These are phyloP conservation scores for Allium sativum DNA, from an alignment of 106 monocot species.

Conservation along the genomic window DNA sequence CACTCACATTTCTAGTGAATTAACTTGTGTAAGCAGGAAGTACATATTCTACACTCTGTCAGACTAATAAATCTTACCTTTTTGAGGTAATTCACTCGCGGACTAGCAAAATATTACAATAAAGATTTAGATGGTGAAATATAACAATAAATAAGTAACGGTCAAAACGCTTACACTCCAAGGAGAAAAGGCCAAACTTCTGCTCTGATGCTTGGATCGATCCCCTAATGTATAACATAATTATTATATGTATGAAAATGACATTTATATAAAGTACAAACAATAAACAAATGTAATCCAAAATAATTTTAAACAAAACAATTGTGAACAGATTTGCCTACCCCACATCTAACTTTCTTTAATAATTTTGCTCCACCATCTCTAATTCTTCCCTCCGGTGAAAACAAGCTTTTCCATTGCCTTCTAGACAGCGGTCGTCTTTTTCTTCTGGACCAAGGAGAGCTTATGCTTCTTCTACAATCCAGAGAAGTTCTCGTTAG, in stretches of 20 bases:
- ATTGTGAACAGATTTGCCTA: slow-evolving; percentile 15
- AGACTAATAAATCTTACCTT: too few species aligned
- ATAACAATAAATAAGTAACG: neutral
- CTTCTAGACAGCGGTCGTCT: slow-evolving; percentile 38
- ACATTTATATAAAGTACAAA: slow-evolving; percentile 1
- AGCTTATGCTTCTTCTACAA: slow-evolving; percentile 50
- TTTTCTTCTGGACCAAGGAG: slow-evolving; percentile 81
- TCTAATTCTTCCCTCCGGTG: slow-evolving; percentile 54
- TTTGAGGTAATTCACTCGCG: too few species aligned
- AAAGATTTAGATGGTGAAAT: too few species aligned
- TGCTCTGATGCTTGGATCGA: slow-evolving; percentile 75
- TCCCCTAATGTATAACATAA: slow-evolving; percentile 45
- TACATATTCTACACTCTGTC: too few species aligned
- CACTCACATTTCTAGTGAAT: too few species aligned
- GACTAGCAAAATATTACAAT: too few species aligned
- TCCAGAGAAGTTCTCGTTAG: neutral
- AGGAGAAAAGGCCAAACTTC: slow-evolving; percentile 94
- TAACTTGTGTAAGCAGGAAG: too few species aligned
- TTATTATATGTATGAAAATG: neutral
- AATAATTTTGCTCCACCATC: slow-evolving; percentile 68
- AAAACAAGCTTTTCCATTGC: slow-evolving; percentile 46
- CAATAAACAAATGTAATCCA: neutral
- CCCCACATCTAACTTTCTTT: slow-evolving; percentile 71
- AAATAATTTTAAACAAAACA: neutral
- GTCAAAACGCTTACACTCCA: slow-evolving; percentile 67